Evolutionary conservation across 164 flowering plant genomes (phyloP), one percentile per base, ranked within the genome.

Genomic region (Sextonia rubra): DNA sequence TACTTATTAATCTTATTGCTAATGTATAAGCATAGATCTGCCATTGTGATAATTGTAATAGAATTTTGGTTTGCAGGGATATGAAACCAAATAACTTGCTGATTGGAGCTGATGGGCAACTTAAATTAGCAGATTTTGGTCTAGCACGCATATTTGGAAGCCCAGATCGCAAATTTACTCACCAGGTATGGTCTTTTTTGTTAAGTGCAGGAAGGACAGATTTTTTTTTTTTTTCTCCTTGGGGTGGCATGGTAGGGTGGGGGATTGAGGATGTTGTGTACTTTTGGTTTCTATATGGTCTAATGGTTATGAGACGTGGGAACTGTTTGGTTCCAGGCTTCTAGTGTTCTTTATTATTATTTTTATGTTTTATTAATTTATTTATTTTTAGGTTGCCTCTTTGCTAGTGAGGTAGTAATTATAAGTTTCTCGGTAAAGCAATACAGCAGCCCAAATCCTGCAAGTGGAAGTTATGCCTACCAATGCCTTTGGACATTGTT

Each of bases 1-100:
- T 52, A 4, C 23, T 69, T 76, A 26, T 71, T 29, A 55, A 14
- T 15, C 49, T 77, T 61, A 17, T 68, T 11, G 1, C 68, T 15
- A 24, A 60, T 65, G 23, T 24, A 27, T 22, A 20, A 17, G 18
- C 49, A 64, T 64, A 29, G 52, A 18, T 52, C 17, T 66, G 22
- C 24, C 44, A 60, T 58, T 48, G 24, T 52, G 15, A 52, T 52
- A 52, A 58, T 25, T 60, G 47, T 68, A 22, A 66, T 27, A 27
- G 49, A 15, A 70, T 29, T 81, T 74, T 32, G 20, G 58, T 75
- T 73, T 76, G 1, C 90, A 93, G 98, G 89, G 99, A 96, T 86
- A 96, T 93, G 99, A 96, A 96, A 81, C 99, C 99, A 30, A 96
- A 96, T 71, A 96, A 96, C 74, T 81, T 96, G 82, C 80, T 96